Base-by-base conservation (phyloP, 345 rosid species). In the Angophora floribunda region DNA sequence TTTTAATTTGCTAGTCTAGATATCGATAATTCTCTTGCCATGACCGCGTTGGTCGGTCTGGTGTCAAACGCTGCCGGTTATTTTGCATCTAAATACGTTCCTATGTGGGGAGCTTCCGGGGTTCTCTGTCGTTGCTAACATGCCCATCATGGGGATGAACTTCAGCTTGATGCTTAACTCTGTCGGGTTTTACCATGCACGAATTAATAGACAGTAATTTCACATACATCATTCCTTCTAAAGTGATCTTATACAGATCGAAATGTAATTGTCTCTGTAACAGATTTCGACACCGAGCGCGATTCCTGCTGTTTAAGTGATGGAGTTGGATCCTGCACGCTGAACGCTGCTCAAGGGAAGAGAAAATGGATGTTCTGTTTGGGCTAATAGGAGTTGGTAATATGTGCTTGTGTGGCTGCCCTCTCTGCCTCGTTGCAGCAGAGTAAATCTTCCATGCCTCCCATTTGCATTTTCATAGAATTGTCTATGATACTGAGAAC, bases 41-140 rank as follows among this genome's bases (percentile, higher is more conserved):
- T 96, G 99, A 97, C 96, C 91, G 90, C 99, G 6, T 63, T 96
- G 88, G 97, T 96, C 22, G 99, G 99, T 49, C 88, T 96, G 90
- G 96, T 95, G 61, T 97, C 99, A 3, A 97, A 97, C 91, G 99
- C 99, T 0, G 93, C 99, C 9, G 98, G 99, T 11, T 87, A 95
- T 44, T 96, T 98, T 1, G 93, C 94, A 44, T 93, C 97, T 1
- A 97, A 96, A 95, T 92, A 94, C 85, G 94, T 97, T 67, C 99
- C 99, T 57, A 75, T 97, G 85, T 97, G 99, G 99, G 96, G 99
- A 97, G 93, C 99, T 97, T 89, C 93, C 96, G 7, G 96, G 99
- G 99, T 97, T 97, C 94, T 96, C 99, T 1, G 49, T 96, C 45
- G 96, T 97, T 32, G 99, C 99, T 82, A 97, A 97, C 86, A 91